Percentiles rank a stretch among this genome's conserved stretches.
Conservation (phyloP, 352 stramenopile genomes). For the Pythium sukuiense region DNA sequence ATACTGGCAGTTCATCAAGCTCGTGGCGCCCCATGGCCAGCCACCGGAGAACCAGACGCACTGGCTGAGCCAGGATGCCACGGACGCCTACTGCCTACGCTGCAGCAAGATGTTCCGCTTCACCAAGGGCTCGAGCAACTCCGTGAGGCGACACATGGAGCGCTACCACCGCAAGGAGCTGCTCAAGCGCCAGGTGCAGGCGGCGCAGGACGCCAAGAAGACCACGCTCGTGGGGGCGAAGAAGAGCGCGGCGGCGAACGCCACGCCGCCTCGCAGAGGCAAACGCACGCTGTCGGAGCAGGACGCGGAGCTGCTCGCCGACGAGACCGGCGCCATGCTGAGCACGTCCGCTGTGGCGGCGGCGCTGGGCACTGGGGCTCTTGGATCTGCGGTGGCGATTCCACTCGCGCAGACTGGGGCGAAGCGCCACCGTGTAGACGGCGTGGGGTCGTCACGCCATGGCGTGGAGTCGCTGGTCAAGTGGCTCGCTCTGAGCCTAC, state of each 20-base stretch:
- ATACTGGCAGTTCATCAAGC: constrained; percentile 70
- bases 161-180: constrained; percentile 52
- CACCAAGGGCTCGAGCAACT: constrained; percentile 59
- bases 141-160: constrained; percentile 59
- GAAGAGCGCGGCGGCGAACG: constrained; percentile 9
- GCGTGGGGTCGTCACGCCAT: constrained; percentile 22
- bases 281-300: constrained; percentile 17
- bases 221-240: neutral
- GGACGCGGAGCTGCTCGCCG: constrained; percentile 9
- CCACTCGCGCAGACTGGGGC: neutral
- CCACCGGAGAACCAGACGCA: constrained; percentile 41
- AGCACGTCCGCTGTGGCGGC: neutral
- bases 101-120: constrained; percentile 54
- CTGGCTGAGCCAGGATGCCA: constrained; percentile 57
- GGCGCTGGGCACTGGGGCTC: neutral
- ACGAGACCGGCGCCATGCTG: constrained; percentile 1
- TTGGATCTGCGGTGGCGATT: neutral
- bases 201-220: constrained; percentile 23
- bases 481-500: constrained; percentile 40
- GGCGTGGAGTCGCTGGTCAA: constrained; percentile 37
- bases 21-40: constrained; percentile 39
- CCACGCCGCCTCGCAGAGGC: constrained; percentile 10
- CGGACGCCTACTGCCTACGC: constrained; percentile 47
- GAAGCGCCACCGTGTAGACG: constrained; percentile 21
- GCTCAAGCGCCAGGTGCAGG: constrained; percentile 27